Base-by-base conservation (phyloP, 495 filamentous ascomycete species). In the Xylaria telfairii region DNA sequence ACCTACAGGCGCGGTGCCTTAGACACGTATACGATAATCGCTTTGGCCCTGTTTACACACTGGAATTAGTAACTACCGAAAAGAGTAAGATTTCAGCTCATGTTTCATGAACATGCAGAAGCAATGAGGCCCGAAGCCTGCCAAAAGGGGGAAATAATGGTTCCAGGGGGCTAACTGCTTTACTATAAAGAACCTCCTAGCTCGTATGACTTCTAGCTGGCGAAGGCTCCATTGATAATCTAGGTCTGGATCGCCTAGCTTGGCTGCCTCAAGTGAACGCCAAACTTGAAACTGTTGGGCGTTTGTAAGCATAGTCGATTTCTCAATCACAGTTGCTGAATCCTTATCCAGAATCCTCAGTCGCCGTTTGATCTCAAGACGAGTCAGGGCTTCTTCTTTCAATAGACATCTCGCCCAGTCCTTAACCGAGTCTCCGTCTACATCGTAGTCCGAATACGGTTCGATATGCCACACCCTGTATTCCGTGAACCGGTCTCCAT, bases 231-330 rank as follows among this genome's bases (percentile, higher is more conserved):
- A 24, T 49, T 49, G 62, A 49, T 49, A 34, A 49, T 49, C 26
- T 10, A 6, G 21, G 7, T 34, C 26, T 4, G 39, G 24, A 47
- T 47, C 42, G 15, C 39, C 41, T 9, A 49, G 15, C 44, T 37
- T 65, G 6, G 62, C 62, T 32, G 28, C 62, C 39, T 47, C 62
- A 15, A 64, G 30, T 6, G 41, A 64, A 24, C 15, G 61, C 39
- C 41, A 32, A 32, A 49, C 15, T 49, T 65, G 41, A 34, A 32
- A 47, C 26, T 65, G 17, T 26, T 65, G 26, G 19, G 41, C 28
- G 8, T 24, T 32, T 9, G 61, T 65, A 13, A 49, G 61, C 24
- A 34, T 49, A 0, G 41, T 8, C 13, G 19, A n/a, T 34, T 47
- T 65, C 4, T 34, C 15, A 3, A 65, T 28, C 41, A 30, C 17